Conservation (phyloP, 116 monocot genomes). For the Cymodocea nodosa region DNA sequence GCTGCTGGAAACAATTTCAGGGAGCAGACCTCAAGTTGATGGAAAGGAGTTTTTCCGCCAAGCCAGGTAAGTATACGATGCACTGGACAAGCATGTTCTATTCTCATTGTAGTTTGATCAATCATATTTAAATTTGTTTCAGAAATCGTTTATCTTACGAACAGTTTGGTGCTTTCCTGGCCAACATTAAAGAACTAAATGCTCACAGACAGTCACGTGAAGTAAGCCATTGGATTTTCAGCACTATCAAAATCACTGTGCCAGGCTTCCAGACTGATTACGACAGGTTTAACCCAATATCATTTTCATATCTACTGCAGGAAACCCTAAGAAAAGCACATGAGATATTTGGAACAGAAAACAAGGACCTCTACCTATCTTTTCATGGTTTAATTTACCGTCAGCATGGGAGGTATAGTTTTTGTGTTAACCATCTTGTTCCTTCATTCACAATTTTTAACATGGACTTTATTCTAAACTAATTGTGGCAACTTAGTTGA, state of each 20-base stretch:
- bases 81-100: background rate
- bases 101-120: background rate
- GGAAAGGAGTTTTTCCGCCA: conserved; percentile 94
- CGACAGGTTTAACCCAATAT: background rate
- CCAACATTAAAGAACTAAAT: conserved; percentile 95
- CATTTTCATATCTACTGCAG: conserved; percentile 14
- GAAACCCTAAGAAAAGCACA: conserved; percentile 85
- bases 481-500: too few species aligned
- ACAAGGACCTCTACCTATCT: conserved; percentile 73
- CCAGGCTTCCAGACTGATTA: background rate
- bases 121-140: conserved; percentile 8
- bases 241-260: background rate
- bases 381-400: conserved; percentile 73
- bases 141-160: conserved; percentile 88
- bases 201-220: conserved; percentile 74
- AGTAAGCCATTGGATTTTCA: conserved; percentile 16
- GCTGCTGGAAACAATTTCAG: conserved; percentile 10
- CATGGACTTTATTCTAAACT: too few species aligned
- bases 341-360: conserved; percentile 81
- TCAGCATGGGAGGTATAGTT: conserved; percentile 2
- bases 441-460: too few species aligned
- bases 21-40: conserved; percentile 52
- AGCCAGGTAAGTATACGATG: conserved; percentile 38
- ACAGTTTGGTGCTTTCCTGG: conserved; percentile 86
- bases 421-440: too few species aligned